Percentiles rank a stretch among this genome's conserved stretches.
Conservation (phyloP, 73 alveolate species). For the Tetrahymena borealis region DNA sequence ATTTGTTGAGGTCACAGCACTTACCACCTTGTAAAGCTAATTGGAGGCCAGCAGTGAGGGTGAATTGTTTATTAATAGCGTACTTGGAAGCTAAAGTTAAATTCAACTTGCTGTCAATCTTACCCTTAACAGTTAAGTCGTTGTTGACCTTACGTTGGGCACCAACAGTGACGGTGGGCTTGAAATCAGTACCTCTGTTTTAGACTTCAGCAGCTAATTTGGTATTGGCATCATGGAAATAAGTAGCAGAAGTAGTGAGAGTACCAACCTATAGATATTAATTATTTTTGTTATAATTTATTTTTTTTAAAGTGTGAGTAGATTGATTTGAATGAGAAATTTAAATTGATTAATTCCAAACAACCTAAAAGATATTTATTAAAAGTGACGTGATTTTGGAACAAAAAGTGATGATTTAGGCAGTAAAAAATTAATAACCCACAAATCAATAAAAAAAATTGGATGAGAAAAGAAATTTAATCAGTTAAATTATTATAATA, state of each 20-base stretch:
- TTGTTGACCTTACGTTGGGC: not conserved
- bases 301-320: not conserved
- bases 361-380: not conserved
- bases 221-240: not conserved
- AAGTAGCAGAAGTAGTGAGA: not conserved
- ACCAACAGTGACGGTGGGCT: not conserved
- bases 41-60: not conserved
- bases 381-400: slow-evolving; percentile 2
- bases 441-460: too few species aligned
- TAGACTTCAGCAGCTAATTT: not conserved
- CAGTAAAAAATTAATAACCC: too few species aligned
- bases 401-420: too few species aligned
- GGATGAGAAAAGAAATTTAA: too few species aligned
- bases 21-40: not conserved
- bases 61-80: not conserved
- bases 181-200: not conserved
- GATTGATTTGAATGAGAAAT: not conserved
- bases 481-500: too few species aligned
- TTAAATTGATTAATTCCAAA: not conserved
- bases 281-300: not conserved
- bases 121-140: not conserved
- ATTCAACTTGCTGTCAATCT: not conserved
- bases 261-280: slow-evolving; percentile 4
- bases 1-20: not conserved
- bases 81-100: not conserved